Conservation (phyloP, 495 filamentous ascomycete genomes). For the Talaromyces wortmannii region DNA sequence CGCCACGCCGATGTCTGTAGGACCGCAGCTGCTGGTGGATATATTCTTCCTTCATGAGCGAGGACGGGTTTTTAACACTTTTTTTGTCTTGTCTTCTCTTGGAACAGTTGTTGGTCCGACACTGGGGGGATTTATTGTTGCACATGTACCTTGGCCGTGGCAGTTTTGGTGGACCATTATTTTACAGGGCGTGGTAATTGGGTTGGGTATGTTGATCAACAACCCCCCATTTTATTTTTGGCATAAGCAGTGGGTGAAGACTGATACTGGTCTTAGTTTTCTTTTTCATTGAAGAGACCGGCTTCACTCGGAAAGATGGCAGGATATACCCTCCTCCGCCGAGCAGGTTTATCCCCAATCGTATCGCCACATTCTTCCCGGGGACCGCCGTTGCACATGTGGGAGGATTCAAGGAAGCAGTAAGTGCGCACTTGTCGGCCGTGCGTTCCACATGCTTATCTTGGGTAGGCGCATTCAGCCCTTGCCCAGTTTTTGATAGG, state of each 20-base stretch:
- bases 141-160: constrained; percentile 19
- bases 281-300: constrained; percentile 30
- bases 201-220: constrained; percentile 7
- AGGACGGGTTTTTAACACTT: constrained; percentile 22
- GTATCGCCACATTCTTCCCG: constrained; percentile 23
- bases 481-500: constrained; percentile 14
- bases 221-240: background rate
- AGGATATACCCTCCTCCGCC: constrained; percentile 11
- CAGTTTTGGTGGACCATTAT: constrained; percentile 36
- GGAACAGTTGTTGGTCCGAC: constrained; percentile 20
- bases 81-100: constrained; percentile 14
- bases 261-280: constrained; percentile 10
- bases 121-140: constrained; percentile 26
- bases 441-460: background rate
- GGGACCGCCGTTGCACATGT: constrained; percentile 16
- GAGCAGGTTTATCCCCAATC: constrained; percentile 16
- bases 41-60: constrained; percentile 27
- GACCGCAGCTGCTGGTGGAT: constrained; percentile 16
- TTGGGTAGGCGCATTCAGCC: background rate
- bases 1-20: constrained; percentile 14
- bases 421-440: constrained; percentile 1
- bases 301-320: constrained; percentile 7
- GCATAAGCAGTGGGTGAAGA: background rate
- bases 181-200: constrained; percentile 16
- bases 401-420: constrained; percentile 9